Percentiles rank a stretch among this genome's conserved stretches.
These are phyloP conservation scores for Mycena floridula DNA, from an alignment of 768 basidiomycete species.

Conservation along the genomic window DNA sequence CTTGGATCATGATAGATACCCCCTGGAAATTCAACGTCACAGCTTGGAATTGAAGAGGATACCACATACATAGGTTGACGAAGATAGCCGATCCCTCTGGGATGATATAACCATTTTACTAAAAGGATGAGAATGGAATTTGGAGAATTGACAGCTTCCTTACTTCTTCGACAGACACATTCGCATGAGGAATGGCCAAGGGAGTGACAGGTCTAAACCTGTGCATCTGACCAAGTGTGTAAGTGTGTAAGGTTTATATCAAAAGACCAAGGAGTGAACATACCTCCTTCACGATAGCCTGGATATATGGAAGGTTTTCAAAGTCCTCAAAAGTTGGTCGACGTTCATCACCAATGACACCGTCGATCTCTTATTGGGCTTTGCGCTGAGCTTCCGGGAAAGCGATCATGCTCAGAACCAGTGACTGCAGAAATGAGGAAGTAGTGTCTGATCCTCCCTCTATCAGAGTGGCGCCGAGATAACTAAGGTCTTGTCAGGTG, in stretches of 20 bases:
- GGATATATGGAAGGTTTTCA: conserved; percentile 16
- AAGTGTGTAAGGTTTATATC: neutral
- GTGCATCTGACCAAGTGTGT: neutral
- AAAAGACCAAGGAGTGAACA: neutral
- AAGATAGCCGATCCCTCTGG: conserved; percentile 6
- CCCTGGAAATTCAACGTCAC: conserved; percentile 10
- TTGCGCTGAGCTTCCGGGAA: conserved; percentile 40
- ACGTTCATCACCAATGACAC: conserved; percentile 19
- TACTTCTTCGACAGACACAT: neutral
- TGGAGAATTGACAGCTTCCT: neutral
- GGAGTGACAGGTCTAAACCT: neutral
- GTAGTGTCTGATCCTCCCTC: conserved; percentile 7
- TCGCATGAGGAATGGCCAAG: neutral
- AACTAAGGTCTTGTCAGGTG: neutral
- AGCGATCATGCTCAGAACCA: conserved; percentile 22
- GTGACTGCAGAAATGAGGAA: neutral
- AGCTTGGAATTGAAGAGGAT: neutral
- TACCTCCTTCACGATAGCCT: conserved; percentile 16
- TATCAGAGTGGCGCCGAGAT: conserved; percentile 1
- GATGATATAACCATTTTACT: conserved; percentile 7
- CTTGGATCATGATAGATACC: conserved; percentile 17
- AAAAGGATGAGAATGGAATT: neutral
- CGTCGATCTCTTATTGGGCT: conserved; percentile 32
- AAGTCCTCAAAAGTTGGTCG: conserved; percentile 15
- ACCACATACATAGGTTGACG: conserved; percentile 7